Evolutionary conservation across 139 green algal genomes (phyloP).

Genomic region (Coelastrella sp.): DNA sequence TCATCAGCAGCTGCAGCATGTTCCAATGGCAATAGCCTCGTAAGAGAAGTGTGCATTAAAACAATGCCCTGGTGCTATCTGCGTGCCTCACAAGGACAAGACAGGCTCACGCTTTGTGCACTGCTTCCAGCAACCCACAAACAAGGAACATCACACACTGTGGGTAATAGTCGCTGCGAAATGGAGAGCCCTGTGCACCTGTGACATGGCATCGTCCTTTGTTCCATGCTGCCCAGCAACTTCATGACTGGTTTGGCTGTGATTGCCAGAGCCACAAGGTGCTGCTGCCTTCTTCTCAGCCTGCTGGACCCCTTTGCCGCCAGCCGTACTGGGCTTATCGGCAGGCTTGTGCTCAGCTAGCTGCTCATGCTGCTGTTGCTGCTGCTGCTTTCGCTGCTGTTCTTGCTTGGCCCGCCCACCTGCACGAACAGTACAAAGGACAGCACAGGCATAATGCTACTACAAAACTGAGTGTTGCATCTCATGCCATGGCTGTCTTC

Average conservation of each 20-base stretch:
- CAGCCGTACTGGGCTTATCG: background rate
- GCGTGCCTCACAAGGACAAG: background rate
- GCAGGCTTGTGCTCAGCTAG: background rate
- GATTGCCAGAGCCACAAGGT: background rate
- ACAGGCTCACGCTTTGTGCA: background rate
- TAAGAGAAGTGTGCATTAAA: background rate
- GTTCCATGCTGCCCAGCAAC: background rate
- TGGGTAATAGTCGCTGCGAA: too few relatives aligned
- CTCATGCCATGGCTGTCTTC: too few relatives aligned
- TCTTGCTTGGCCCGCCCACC: background rate
- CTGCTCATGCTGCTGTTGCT: slow-evolving; percentile 18
- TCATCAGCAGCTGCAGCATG: background rate
- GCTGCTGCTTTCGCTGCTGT: slow-evolving; percentile 18
- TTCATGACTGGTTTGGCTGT: slow-evolving; percentile 26
- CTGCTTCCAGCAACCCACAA: too few relatives aligned
- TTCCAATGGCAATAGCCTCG: background rate
- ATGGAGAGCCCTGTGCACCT: too few relatives aligned
- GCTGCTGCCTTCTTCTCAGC: slow-evolving; percentile 2
- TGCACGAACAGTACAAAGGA: background rate
- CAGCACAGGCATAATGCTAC: too few relatives aligned
- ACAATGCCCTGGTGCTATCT: background rate
- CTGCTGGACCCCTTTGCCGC: background rate
- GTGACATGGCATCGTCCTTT: slow-evolving; percentile 18
- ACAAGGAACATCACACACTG: background rate
- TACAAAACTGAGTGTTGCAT: too few relatives aligned